Conservation (phyloP, 2,329 filamentous ascomycete species). For the Penicillium vulpinum region DNA sequence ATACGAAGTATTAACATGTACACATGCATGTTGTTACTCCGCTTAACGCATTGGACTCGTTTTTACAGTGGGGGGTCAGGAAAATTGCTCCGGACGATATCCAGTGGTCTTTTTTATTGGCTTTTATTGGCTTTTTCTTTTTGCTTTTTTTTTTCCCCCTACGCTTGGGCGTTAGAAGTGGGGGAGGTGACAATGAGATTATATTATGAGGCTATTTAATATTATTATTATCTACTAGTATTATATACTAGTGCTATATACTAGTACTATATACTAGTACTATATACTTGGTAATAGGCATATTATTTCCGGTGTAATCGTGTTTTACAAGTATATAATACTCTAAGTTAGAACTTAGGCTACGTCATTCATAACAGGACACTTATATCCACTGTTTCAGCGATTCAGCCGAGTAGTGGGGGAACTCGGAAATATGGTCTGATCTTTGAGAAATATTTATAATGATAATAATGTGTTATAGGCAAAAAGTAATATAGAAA, state of each 20-base stretch:
- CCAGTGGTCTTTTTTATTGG: background rate
- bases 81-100: conserved; percentile 3
- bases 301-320: no score
- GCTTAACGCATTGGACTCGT: conserved; percentile 5
- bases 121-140: no score
- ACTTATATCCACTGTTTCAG: background rate
- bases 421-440: background rate
- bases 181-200: conserved; percentile 1
- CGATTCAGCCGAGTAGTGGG: background rate
- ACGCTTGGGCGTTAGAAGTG: background rate
- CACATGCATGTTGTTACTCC: background rate
- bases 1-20: background rate
- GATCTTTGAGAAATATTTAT: background rate
- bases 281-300: no score
- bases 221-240: background rate
- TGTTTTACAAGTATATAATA: background rate
- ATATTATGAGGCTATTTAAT: background rate
- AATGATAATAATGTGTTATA: background rate
- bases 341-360: no score
- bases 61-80: conserved; percentile 6
- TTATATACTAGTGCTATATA: no score
- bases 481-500: no score
- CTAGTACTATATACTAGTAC: no score
- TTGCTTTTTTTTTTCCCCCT: background rate
- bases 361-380: conserved; percentile 1